Percentiles rank a stretch among this genome's conserved stretches.
These are phyloP conservation scores for Fonsecaea multimorphosa DNA, from an alignment of 2,329 filamentous ascomycete species.

Conservation along the genomic window DNA sequence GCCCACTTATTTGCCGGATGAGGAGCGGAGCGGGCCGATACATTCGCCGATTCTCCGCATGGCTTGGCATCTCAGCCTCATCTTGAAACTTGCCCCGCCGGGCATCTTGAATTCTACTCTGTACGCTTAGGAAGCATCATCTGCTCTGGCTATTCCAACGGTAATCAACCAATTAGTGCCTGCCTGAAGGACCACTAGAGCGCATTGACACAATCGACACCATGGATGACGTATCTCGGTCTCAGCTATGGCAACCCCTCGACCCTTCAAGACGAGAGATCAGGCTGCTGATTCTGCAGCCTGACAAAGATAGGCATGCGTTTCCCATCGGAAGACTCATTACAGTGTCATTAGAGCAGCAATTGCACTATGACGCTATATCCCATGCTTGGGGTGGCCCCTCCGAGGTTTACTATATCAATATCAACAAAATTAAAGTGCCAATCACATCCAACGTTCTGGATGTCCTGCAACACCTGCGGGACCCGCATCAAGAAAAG, in stretches of 20 bases:
- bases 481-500: background rate
- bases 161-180: too few relatives aligned
- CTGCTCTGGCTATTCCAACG: too few relatives aligned
- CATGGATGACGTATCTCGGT: background rate
- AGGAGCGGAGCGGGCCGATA: background rate
- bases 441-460: background rate
- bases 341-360: background rate
- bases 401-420: background rate
- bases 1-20: too few relatives aligned
- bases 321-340: background rate
- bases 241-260: slow-evolving; percentile 6
- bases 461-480: background rate
- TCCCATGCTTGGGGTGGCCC: background rate
- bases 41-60: background rate
- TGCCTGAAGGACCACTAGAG: too few relatives aligned
- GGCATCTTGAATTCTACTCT: too few relatives aligned
- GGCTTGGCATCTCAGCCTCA: background rate
- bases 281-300: slow-evolving; percentile 3
- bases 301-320: background rate
- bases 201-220: too few relatives aligned
- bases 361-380: slow-evolving; percentile 3
- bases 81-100: too few relatives aligned
- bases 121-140: too few relatives aligned
- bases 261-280: slow-evolving; percentile 3
- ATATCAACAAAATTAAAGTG: background rate